Percentiles rank a stretch among this genome's conserved stretches.
Evolutionary conservation across 23 red algal species (phyloP).

Genomic region (Gracilaria domingensis): DNA sequence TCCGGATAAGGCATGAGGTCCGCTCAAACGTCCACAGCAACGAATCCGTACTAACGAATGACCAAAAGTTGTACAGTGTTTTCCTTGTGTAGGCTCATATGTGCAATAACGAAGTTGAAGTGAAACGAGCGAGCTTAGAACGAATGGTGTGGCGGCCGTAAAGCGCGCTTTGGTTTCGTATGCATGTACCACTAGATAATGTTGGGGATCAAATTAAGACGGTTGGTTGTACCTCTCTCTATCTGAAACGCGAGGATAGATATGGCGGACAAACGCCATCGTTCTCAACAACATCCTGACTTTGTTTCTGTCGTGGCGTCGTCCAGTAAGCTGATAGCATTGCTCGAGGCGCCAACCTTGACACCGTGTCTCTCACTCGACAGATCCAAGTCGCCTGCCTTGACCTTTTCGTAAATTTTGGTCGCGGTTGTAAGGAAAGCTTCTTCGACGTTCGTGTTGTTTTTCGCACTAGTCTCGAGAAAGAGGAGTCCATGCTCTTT

Average conservation of each 20-base stretch:
- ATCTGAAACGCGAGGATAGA: background rate
- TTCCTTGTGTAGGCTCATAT: constrained; percentile 31
- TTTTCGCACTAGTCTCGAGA: constrained; percentile 93
- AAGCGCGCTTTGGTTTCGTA: constrained; percentile 28
- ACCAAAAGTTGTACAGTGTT: constrained; percentile 28
- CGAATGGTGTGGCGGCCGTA: background rate
- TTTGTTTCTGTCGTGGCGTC: constrained; percentile 59
- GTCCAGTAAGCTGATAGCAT: constrained; percentile 65
- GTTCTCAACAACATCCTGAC: constrained; percentile 52
- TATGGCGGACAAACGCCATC: background rate
- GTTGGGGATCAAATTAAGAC: background rate
- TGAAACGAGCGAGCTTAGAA: constrained; percentile 24
- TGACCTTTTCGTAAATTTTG: constrained; percentile 90
- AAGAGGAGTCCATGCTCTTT: constrained; percentile 93
- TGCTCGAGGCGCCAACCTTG: constrained; percentile 75
- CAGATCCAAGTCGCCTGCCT: constrained; percentile 85
- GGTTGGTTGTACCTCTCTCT: background rate
- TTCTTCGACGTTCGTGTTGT: constrained; percentile 86
- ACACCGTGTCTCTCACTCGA: constrained; percentile 95
- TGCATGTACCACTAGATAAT: constrained; percentile 10
- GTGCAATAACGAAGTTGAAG: constrained; percentile 37
- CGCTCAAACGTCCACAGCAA: constrained; percentile 15
- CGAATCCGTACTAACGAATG: constrained; percentile 31
- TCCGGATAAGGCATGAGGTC: constrained; percentile 12
- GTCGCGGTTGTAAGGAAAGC: constrained; percentile 82